A percentile compares a stretch with the other conserved stretches of the same genome.
These are phyloP conservation scores for Dendrobium catenatum DNA, from an alignment of 106 monocot genomes.

Conservation along the genomic window DNA sequence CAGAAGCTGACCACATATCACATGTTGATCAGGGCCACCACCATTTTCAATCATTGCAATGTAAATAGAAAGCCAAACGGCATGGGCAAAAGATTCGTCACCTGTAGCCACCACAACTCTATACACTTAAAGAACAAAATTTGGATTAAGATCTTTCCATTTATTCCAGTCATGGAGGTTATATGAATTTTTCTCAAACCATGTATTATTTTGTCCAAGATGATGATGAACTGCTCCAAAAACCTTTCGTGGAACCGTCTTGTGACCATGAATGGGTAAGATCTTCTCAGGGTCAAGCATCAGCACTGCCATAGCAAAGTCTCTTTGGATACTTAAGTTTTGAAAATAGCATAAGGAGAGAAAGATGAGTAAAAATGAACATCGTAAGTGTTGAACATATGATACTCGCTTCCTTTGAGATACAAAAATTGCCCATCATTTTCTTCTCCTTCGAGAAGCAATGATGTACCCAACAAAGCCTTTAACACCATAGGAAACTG, in stretches of 20 bases:
- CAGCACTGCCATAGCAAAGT: conserved; percentile 46
- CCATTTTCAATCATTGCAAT: conserved; percentile 10
- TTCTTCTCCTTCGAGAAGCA: conserved; percentile 67
- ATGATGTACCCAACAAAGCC: conserved; percentile 53
- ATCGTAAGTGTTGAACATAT: conserved; percentile 95
- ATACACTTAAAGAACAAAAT: conserved; percentile 69
- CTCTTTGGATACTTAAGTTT: conserved; percentile 62
- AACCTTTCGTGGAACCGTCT: too few species aligned
- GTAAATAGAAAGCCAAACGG: conserved; percentile 67
- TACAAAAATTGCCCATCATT: conserved; percentile 92
- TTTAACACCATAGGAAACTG: conserved; percentile 25
- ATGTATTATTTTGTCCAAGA: too few species aligned
- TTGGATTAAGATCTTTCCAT: conserved; percentile 73
- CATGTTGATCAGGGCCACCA: conserved; percentile 51
- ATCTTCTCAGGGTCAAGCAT: conserved; percentile 53
- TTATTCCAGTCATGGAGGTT: too few species aligned
- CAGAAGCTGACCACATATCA: conserved; percentile 54
- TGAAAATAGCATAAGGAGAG: conserved; percentile 61
- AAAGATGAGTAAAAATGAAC: conserved; percentile 99
- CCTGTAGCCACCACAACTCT: conserved; percentile 46
- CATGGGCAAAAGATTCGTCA: conserved; percentile 42
- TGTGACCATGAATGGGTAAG: conserved; percentile 4
- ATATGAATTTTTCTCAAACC: too few species aligned
- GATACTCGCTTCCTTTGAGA: conserved; percentile 82
- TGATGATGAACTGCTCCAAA: too few species aligned